Evolutionary conservation across 2,329 filamentous ascomycete genomes (phyloP).

Genomic region (Pseudocercospora macadamiae): DNA sequence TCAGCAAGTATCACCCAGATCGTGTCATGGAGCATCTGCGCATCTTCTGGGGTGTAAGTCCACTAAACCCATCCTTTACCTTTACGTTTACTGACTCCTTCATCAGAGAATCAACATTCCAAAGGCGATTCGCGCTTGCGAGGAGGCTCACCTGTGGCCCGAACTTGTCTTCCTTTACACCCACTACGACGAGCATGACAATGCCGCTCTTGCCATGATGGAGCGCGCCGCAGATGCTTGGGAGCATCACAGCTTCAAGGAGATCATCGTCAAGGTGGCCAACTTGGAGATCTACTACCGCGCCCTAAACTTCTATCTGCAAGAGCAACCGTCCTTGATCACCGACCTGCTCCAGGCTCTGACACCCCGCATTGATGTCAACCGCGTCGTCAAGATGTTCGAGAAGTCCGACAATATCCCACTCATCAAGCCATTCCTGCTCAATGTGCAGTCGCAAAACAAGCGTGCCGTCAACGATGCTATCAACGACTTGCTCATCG

Average conservation of each 20-base stretch:
- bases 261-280: conserved; percentile 95
- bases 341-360: conserved; percentile 93
- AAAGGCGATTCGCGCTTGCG: conserved; percentile 90
- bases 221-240: conserved; percentile 95
- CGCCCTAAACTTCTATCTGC: conserved; percentile 92
- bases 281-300: conserved; percentile 99
- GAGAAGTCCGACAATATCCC: conserved; percentile 98
- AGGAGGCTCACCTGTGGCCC: conserved; percentile 95
- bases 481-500: conserved; percentile 95
- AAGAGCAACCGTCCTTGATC: conserved; percentile 91
- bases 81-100: no score
- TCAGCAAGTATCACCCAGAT: conserved; percentile 94
- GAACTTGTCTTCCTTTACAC: conserved; percentile 97
- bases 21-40: conserved; percentile 98
- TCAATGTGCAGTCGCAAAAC: conserved; percentile 95
- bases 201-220: conserved; percentile 95
- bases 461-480: conserved; percentile 98
- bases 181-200: conserved; percentile 98
- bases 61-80: no score
- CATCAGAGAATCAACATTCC: conserved; percentile 96
- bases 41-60: conserved; percentile 99
- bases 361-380: conserved; percentile 93
- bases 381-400: conserved; percentile 99
- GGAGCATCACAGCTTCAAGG: conserved; percentile 99
- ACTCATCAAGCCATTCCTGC: conserved; percentile 96